Conservation (phyloP, 2,329 filamentous ascomycete genomes). For the Didymella segeticola region DNA sequence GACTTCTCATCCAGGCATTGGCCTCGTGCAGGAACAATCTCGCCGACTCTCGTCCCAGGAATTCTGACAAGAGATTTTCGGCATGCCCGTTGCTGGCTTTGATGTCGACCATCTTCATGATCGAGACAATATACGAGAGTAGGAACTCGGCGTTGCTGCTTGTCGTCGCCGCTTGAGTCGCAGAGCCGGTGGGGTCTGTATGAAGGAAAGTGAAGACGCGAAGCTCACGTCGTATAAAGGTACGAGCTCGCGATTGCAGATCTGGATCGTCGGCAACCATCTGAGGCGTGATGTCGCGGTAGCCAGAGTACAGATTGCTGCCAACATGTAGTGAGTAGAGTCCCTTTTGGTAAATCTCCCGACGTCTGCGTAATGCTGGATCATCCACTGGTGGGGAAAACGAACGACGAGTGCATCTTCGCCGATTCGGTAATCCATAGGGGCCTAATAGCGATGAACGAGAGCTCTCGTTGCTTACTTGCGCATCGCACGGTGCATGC, state of each 20-base stretch:
- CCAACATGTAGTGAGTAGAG: constrained; percentile 84
- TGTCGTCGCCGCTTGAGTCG: constrained; percentile 31
- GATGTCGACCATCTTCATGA: constrained; percentile 82
- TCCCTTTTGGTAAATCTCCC: constrained; percentile 73
- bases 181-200: constrained; percentile 38
- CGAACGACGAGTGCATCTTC: constrained; percentile 23
- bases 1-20: constrained; percentile 81
- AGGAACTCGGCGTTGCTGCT: constrained; percentile 81
- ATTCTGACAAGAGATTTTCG: constrained; percentile 79
- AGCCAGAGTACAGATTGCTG: constrained; percentile 77
- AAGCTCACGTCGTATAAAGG: constrained; percentile 84
- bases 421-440: constrained; percentile 27
- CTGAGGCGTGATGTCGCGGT: constrained; percentile 73
- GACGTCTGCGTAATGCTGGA: constrained; percentile 64
- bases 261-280: constrained; percentile 69
- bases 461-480: neutral
- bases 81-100: constrained; percentile 80
- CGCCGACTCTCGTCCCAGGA: constrained; percentile 76
- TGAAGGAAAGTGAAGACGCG: constrained; percentile 80
- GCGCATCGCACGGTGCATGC: constrained; percentile 14
- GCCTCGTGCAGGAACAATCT: constrained; percentile 85
- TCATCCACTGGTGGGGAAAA: constrained; percentile 44
- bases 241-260: constrained; percentile 76
- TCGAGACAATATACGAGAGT: constrained; percentile 83
- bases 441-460: constrained; percentile 21